phyloP scores from a whole-genome alignment of 2,329 filamentous ascomycete genomes.

The Colletotrichum phormii region DNA sequence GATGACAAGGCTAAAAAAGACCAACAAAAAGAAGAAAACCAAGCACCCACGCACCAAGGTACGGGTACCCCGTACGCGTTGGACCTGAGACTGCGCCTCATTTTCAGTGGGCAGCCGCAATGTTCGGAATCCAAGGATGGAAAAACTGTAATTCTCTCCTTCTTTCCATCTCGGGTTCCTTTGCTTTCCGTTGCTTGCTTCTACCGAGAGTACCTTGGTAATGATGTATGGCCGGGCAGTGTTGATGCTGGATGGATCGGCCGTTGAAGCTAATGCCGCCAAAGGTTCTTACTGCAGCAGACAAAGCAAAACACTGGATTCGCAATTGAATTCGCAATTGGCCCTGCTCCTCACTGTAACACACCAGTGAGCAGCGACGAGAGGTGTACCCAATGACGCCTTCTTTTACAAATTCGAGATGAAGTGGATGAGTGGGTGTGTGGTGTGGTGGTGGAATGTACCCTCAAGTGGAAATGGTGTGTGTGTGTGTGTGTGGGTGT shows the following conservation, averaged over 20 bases:
- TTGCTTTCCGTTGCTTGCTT: neutral
- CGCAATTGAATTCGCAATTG: no score
- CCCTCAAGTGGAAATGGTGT: neutral
- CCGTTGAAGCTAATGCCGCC: conserved; percentile 21
- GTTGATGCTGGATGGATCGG: neutral
- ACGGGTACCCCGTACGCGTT: neutral
- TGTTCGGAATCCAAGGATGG: neutral
- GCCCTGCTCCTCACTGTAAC: conserved; percentile 10
- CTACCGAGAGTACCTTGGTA: neutral
- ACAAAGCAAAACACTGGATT: neutral
- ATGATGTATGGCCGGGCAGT: neutral
- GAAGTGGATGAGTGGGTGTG: conserved; percentile 31
- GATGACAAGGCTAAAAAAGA: neutral
- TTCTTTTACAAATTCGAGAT: conserved; percentile 16
- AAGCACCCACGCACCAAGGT: neutral
- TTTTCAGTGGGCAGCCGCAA: conserved; percentile 11
- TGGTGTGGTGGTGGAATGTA: neutral
- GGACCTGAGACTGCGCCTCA: conserved; percentile 15
- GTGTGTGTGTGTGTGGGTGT: conserved; percentile 10
- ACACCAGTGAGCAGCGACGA: no score
- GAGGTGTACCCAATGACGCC: neutral
- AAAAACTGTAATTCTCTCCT: neutral
- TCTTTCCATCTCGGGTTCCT: conserved; percentile 11
- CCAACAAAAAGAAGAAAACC: neutral
- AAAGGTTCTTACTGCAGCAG: neutral